A percentile compares a stretch with the other conserved stretches of the same genome.
Conservation (phyloP, 176 grass and related monocot genomes). For the Elymus sibiricus region DNA sequence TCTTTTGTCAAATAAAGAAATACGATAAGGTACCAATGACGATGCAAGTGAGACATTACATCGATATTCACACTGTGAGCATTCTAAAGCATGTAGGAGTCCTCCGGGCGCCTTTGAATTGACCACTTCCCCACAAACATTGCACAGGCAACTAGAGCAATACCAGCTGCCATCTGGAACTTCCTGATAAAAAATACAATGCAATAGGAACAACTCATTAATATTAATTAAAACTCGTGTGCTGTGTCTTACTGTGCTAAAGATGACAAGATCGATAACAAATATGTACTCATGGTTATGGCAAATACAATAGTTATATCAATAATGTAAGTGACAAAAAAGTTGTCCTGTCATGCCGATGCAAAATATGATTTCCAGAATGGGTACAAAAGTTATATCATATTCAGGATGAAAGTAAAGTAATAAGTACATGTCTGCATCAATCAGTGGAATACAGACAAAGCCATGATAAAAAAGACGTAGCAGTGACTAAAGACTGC, state of each 20-base stretch:
- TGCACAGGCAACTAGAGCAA: conserved; percentile 74
- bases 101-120: conserved; percentile 45
- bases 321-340: background rate
- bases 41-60: conserved; percentile 49
- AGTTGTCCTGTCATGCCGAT: background rate
- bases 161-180: conserved; percentile 93
- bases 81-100: conserved; percentile 55
- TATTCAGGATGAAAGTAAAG: background rate
- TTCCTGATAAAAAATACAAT: conserved; percentile 50
- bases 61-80: conserved; percentile 69
- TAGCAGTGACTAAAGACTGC: background rate
- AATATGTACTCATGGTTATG: background rate
- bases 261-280: background rate
- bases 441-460: background rate
- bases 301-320: background rate
- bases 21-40: conserved; percentile 16
- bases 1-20: background rate
- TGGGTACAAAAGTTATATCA: background rate
- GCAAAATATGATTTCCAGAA: conserved; percentile 3
- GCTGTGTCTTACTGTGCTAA: conserved; percentile 17
- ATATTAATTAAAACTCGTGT: background rate
- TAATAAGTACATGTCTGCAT: background rate
- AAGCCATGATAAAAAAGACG: conserved; percentile 12
- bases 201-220: background rate
- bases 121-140: conserved; percentile 59